Evolutionary conservation across 2,329 filamentous ascomycete genomes (phyloP).

Genomic region (Aureobasidium vineae): DNA sequence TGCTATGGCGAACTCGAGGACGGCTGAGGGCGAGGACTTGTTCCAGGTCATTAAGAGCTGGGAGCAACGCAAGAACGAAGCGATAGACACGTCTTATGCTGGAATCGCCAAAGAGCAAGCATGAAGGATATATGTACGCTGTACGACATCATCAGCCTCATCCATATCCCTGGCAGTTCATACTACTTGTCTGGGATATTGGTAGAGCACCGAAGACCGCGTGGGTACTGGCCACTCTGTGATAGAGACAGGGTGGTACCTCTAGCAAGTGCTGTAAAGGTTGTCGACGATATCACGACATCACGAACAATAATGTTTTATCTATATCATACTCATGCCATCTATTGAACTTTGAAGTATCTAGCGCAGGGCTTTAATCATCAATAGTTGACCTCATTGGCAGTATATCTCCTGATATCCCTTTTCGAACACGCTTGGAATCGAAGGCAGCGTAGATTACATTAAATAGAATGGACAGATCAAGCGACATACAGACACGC

Average conservation of each 20-base stretch:
- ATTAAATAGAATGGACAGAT: background rate
- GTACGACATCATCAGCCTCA: background rate
- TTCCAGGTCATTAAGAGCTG: background rate
- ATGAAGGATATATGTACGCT: background rate
- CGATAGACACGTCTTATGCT: background rate
- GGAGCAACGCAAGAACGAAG: background rate
- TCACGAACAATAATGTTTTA: background rate
- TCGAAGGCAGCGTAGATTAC: background rate
- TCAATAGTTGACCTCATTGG: background rate
- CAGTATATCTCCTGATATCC: background rate
- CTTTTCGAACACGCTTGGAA: background rate
- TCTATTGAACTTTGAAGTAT: background rate
- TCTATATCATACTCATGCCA: background rate
- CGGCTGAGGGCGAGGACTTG: background rate
- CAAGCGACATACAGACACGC: too few species aligned
- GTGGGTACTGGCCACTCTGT: background rate
- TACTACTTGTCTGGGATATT: background rate
- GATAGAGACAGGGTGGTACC: background rate
- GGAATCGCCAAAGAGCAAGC: background rate
- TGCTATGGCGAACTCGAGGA: background rate
- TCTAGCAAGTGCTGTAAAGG: background rate
- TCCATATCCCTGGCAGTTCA: too few species aligned
- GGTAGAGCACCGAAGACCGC: background rate
- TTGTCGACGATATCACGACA: conserved; percentile 1
- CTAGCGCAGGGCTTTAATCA: background rate